phyloP scores from a whole-genome alignment of 352 stramenopile species.

The Blastocystis sp. region DNA sequence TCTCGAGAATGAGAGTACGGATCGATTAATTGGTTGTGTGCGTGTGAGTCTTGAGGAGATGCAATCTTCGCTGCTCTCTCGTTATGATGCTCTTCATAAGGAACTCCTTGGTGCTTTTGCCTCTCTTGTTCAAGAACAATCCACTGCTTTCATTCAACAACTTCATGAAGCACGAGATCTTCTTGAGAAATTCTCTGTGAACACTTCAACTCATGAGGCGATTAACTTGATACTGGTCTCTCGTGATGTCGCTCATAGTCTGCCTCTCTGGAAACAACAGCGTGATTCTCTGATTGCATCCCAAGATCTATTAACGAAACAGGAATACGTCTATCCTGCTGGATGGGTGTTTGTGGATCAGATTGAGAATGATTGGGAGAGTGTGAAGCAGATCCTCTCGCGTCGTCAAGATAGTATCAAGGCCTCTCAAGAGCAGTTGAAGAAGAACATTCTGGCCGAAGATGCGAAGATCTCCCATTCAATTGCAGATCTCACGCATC shows the following conservation, averaged over 20 bases:
- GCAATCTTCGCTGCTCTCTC: slow-evolving; percentile 71
- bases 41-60: slow-evolving; percentile 82
- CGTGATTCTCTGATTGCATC: slow-evolving; percentile 83
- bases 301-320: slow-evolving; percentile 87
- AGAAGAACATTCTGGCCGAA: slow-evolving; percentile 90
- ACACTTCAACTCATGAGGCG: slow-evolving; percentile 87
- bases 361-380: slow-evolving; percentile 88
- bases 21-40: slow-evolving; percentile 80
- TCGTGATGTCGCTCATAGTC: slow-evolving; percentile 71
- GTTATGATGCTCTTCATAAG: slow-evolving; percentile 97
- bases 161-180: slow-evolving; percentile 66
- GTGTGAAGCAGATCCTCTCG: slow-evolving; percentile 78
- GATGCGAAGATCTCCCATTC: slow-evolving; percentile 77
- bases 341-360: slow-evolving; percentile 92
- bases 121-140: slow-evolving; percentile 82
- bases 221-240: slow-evolving; percentile 79
- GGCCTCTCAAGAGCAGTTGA: slow-evolving; percentile 87
- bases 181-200: slow-evolving; percentile 86
- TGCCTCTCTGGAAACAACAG: slow-evolving; percentile 68
- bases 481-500: slow-evolving; percentile 69
- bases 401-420: slow-evolving; percentile 81
- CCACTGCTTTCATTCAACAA: slow-evolving; percentile 75
- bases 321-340: slow-evolving; percentile 84
- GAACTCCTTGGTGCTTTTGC: slow-evolving; percentile 90
- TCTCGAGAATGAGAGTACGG: slow-evolving; percentile 83